Evolutionary conservation across 371 early-diverging fungal species (phyloP), one percentile per base, ranked within the genome.

Genomic region (Apophysomyces elegans): DNA sequence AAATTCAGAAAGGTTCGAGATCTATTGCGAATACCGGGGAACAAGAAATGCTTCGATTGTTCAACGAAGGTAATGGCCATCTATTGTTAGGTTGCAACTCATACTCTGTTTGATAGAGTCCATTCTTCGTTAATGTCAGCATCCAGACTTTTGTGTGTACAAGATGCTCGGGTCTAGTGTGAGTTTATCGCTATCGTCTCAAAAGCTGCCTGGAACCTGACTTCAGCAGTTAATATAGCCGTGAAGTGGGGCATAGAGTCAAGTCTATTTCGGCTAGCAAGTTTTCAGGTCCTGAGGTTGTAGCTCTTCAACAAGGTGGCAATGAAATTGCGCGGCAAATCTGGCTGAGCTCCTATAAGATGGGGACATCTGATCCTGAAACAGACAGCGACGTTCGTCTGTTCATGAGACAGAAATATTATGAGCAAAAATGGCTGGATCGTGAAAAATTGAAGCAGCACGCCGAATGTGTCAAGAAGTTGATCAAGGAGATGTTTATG

Each of bases 161-260:
- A 56, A 75, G 81, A 63, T 90, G 90, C 69, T 87, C 90, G 13
- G 90, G 88, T 4, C 68, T 88, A 56, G 87, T 86, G 86, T 85
- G 81, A 79, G 86, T 76, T 2, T 13, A 41, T 41, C 37, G 41
- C 62, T 26, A 9, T 44, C 18, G 9, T 44, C n/a, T 39, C 45
- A 5, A 7, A 7, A n/a, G 11, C 50, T 18, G 5, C 37, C 43
- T 18, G 21, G 8, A 12, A 26, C 37, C 32, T 39, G 16, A 44
- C 41, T 54, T 50, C 38, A 59, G 41, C 26, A 65, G 65, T 54
- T 54, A 37, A 56, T 39, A 50, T 67, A 88, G 89, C 46, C 87
- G 90, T n/a, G 87, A 88, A 69, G 77, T 90, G 59, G 88, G 84
- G 43, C 87, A 88, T 73, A 75, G 90, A 62, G 85, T 90, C 47